Evolutionary conservation across 495 filamentous ascomycete species (phyloP).

Genomic region (Xylaria nigripes): DNA sequence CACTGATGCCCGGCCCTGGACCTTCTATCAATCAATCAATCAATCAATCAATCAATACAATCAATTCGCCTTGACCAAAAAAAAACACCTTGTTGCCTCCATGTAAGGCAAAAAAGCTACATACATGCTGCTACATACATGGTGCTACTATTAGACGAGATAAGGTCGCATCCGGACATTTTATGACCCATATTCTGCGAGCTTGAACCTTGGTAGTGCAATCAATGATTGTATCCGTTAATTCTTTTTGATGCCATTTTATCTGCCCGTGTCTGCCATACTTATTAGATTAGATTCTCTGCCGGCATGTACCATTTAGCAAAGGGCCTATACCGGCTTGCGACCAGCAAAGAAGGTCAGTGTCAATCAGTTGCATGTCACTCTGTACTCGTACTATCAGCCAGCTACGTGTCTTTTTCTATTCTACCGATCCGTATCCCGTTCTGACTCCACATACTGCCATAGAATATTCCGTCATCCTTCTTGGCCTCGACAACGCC

Average conservation of each 20-base stretch:
- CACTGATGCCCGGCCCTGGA: too few species aligned
- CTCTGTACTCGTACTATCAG: not conserved
- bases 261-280: too few species aligned
- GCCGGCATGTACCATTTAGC: slow-evolving; percentile 84
- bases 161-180: not conserved
- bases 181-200: not conserved
- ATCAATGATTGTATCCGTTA: not conserved
- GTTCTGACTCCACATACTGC: not conserved
- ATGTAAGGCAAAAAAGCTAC: not conserved
- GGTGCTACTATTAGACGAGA: not conserved
- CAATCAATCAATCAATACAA: too few species aligned
- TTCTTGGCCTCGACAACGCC: slow-evolving; percentile 95
- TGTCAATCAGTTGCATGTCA: slow-evolving; percentile 3
- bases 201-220: not conserved
- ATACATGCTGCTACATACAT: too few species aligned
- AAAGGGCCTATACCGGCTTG: slow-evolving; percentile 87
- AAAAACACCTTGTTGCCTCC: too few species aligned
- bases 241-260: not conserved
- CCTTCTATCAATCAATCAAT: too few species aligned
- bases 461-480: slow-evolving; percentile 90
- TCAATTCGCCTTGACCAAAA: too few species aligned
- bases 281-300: not conserved
- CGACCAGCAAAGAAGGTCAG: slow-evolving; percentile 88
- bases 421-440: not conserved
- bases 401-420: not conserved